Evolutionary conservation across 169 alveolate species (phyloP).

Genomic region (Cryptosporidium tyzzeri): DNA sequence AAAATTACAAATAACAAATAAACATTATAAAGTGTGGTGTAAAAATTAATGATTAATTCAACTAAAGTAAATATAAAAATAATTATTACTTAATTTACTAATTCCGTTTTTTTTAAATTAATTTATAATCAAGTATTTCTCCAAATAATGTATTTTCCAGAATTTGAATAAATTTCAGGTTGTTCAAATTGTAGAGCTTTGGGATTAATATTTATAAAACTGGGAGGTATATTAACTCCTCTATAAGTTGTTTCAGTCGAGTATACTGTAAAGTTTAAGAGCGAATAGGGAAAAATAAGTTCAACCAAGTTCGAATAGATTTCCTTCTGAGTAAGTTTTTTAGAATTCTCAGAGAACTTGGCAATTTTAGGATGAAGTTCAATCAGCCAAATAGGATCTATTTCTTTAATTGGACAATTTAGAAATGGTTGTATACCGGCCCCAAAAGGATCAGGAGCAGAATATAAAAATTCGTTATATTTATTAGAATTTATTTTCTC

Average conservation of each 20-base stretch:
- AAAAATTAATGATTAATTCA: no score
- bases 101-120: no score
- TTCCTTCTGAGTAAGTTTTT: slow-evolving; percentile 15
- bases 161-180: slow-evolving; percentile 22
- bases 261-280: slow-evolving; percentile 16
- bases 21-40: neutral
- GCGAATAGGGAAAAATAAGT: slow-evolving; percentile 39
- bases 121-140: slow-evolving; percentile 16
- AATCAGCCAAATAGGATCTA: slow-evolving; percentile 46
- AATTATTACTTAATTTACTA: no score
- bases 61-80: neutral
- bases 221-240: slow-evolving; percentile 42
- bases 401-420: slow-evolving; percentile 32
- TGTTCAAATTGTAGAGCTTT: slow-evolving; percentile 32
- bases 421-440: slow-evolving; percentile 36
- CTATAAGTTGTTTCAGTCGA: slow-evolving; percentile 15
- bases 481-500: neutral
- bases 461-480: neutral
- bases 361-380: slow-evolving; percentile 59
- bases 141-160: slow-evolving; percentile 69
- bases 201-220: slow-evolving; percentile 35
- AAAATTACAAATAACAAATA: neutral
- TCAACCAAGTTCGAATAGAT: slow-evolving; percentile 18
- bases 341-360: neutral
- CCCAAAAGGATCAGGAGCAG: slow-evolving; percentile 56